phyloP scores from a whole-genome alignment of 2,329 filamentous ascomycete species.

The Aureobasidium sp. region DNA sequence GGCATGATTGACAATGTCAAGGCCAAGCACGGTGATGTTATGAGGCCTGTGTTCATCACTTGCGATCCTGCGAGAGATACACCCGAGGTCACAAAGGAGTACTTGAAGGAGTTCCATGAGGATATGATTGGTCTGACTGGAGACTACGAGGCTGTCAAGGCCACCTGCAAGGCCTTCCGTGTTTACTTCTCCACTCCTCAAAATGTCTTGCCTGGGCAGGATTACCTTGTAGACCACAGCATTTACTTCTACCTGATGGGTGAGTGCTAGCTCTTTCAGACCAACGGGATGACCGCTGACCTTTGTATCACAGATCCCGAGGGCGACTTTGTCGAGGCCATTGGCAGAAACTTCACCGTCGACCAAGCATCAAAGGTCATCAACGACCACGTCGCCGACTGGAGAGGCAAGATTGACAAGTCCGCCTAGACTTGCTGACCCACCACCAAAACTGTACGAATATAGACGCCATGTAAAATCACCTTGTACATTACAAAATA shows the following conservation, averaged over 20 bases:
- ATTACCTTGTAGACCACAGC: slow-evolving; percentile 96
- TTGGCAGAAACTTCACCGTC: slow-evolving; percentile 89
- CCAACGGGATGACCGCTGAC: background rate
- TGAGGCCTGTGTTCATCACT: slow-evolving; percentile 84
- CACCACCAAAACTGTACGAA: background rate
- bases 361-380: slow-evolving; percentile 80
- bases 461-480: slow-evolving; percentile 1
- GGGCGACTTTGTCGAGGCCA: slow-evolving; percentile 94
- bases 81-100: slow-evolving; percentile 73
- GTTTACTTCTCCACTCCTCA: slow-evolving; percentile 95
- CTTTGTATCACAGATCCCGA: slow-evolving; percentile 62
- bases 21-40: slow-evolving; percentile 40
- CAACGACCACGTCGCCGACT: slow-evolving; percentile 74
- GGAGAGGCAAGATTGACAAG: slow-evolving; percentile 53
- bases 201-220: slow-evolving; percentile 83
- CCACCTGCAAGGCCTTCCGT: slow-evolving; percentile 88
- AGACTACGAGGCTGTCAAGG: slow-evolving; percentile 87
- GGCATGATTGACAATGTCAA: slow-evolving; percentile 71
- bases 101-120: slow-evolving; percentile 85
- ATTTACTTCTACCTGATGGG: slow-evolving; percentile 99
- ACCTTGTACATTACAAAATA: slow-evolving; percentile 2
- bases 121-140: slow-evolving; percentile 84
- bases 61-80: slow-evolving; percentile 92
- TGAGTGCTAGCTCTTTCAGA: slow-evolving; percentile 32
- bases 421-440: slow-evolving; percentile 12